A percentile compares a stretch with the other conserved stretches of the same genome.
Evolutionary conservation across 371 early-diverging fungal species (phyloP).

Genomic region (Capillidium heterosporum): DNA sequence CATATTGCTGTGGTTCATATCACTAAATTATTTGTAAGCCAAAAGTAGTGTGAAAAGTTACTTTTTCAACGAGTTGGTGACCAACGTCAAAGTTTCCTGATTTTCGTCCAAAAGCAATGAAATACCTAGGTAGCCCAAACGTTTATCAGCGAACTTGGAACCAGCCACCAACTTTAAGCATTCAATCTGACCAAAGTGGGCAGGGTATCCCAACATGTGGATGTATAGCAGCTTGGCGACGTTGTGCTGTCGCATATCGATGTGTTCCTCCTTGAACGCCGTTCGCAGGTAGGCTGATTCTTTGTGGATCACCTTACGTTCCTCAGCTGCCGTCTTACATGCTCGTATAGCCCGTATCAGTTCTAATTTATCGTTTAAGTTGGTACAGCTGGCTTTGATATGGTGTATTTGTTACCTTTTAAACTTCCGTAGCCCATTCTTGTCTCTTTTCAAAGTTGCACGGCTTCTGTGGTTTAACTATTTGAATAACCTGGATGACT

Average conservation of each 20-base stretch:
- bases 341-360: constrained; percentile 89
- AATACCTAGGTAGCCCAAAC: constrained; percentile 91
- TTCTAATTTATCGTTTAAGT: constrained; percentile 25
- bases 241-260: constrained; percentile 69
- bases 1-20: constrained; percentile 87
- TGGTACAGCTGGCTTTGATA: background rate
- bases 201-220: constrained; percentile 94
- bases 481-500: no score
- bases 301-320: constrained; percentile 88
- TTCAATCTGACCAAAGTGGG: constrained; percentile 97
- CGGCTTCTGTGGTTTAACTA: no score
- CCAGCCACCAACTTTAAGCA: constrained; percentile 92
- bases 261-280: constrained; percentile 76
- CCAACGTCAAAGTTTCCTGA: constrained; percentile 84
- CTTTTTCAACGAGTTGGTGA: constrained; percentile 95
- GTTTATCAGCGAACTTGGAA: constrained; percentile 82
- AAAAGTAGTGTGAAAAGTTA: constrained; percentile 14
- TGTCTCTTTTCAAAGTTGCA: background rate
- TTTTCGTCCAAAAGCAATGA: constrained; percentile 93
- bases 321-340: constrained; percentile 97
- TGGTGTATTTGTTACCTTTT: background rate
- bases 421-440: constrained; percentile 4
- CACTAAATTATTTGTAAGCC: constrained; percentile 26
- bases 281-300: constrained; percentile 93
- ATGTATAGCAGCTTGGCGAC: constrained; percentile 92